Conservation (phyloP, 305 asterid genomes). For the Stenogyne calaminthoides region DNA sequence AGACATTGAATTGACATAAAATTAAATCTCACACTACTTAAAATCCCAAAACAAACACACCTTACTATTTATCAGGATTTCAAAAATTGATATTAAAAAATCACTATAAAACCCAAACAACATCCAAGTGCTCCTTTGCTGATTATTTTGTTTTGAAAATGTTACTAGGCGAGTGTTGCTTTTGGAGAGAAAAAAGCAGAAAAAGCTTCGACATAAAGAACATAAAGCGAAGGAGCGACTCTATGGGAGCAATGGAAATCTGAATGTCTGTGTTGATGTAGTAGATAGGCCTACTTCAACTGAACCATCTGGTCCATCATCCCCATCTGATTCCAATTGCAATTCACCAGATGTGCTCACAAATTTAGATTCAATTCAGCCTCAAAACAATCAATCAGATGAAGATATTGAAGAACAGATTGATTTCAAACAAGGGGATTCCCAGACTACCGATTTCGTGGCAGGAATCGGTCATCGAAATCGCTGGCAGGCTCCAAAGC, state of each 20-base stretch:
- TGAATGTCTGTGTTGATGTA: slow-evolving; percentile 38
- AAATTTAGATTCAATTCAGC: slow-evolving; percentile 39
- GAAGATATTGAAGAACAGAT: slow-evolving; percentile 44
- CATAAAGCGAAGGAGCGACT: slow-evolving; percentile 59
- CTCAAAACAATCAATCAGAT: slow-evolving; percentile 48
- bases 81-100: no score
- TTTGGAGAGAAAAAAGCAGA: slow-evolving; percentile 67
- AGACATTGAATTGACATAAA: no score
- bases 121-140: slow-evolving; percentile 1
- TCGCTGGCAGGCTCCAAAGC: slow-evolving; percentile 61
- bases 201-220: slow-evolving; percentile 74
- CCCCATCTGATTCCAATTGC: slow-evolving; percentile 48
- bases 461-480: slow-evolving; percentile 37
- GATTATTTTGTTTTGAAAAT: slow-evolving; percentile 24
- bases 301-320: slow-evolving; percentile 50
- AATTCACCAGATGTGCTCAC: slow-evolving; percentile 38
- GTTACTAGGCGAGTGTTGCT: slow-evolving; percentile 55
- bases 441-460: slow-evolving; percentile 49
- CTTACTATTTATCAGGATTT: no score
- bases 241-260: slow-evolving; percentile 36
- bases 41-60: no score
- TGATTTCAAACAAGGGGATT: slow-evolving; percentile 38
- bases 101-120: no score
- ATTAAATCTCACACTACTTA: no score
- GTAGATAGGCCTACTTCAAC: slow-evolving; percentile 46